phyloP scores from a whole-genome alignment of 2,329 filamentous ascomycete genomes.

The Cladorrhinum sp. region DNA sequence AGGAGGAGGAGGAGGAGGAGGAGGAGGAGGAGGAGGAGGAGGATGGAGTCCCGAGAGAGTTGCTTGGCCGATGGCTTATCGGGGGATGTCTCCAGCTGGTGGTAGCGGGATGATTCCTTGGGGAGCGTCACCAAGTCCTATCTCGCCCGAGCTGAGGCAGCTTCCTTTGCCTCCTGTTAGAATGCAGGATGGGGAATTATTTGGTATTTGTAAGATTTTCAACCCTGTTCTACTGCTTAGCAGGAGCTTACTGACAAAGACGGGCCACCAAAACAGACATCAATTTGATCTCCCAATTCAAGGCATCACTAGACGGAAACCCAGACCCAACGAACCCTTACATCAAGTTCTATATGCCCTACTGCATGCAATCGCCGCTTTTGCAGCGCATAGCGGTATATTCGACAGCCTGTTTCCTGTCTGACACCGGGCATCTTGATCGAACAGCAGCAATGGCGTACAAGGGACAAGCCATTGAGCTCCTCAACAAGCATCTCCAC shows the following conservation, averaged over 20 bases:
- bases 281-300: conserved; percentile 49
- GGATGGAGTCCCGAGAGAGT: too few relatives aligned
- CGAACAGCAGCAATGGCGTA: conserved; percentile 42
- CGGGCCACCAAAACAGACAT: conserved; percentile 36
- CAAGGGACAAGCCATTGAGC: conserved; percentile 42
- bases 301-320: conserved; percentile 48
- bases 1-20: conserved; percentile 7
- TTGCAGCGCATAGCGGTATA: conserved; percentile 49
- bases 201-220: conserved; percentile 43
- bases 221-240: background rate
- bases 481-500: conserved; percentile 48
- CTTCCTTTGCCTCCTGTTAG: conserved; percentile 35
- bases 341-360: conserved; percentile 47
- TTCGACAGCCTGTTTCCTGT: conserved; percentile 50
- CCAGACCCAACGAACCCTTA: conserved; percentile 43
- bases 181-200: conserved; percentile 45
- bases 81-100: background rate
- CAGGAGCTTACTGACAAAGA: background rate
- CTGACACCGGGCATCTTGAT: conserved; percentile 47
- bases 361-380: conserved; percentile 48
- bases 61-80: background rate
- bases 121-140: conserved; percentile 16
- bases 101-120: conserved; percentile 8
- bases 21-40: too few relatives aligned
- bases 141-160: conserved; percentile 35